Evolutionary conservation across 192 early-diverging fungal genomes (phyloP).

Genomic region (Backusella parvicylindrica): DNA sequence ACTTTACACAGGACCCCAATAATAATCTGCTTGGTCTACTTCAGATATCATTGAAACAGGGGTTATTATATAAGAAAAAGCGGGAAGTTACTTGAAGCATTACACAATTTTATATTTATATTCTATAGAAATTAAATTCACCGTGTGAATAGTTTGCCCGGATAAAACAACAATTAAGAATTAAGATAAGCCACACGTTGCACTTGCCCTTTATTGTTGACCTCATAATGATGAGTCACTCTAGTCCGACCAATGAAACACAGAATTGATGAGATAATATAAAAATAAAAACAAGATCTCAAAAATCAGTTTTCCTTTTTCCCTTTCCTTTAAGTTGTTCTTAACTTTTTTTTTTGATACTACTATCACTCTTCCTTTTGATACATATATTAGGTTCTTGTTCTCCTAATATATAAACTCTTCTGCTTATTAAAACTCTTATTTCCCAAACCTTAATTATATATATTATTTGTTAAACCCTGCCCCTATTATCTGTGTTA

Average conservation of each 20-base stretch:
- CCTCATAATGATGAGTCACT: slow-evolving; percentile 3
- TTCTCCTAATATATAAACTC: background rate
- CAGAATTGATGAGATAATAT: background rate
- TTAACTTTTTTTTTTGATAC: background rate
- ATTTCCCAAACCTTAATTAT: background rate
- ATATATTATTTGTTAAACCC: slow-evolving; percentile 4
- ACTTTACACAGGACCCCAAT: slow-evolving; percentile 20
- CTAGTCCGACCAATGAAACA: background rate
- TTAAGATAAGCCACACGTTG: background rate
- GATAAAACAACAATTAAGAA: background rate
- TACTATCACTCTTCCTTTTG: background rate
- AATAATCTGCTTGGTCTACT: slow-evolving; percentile 7
- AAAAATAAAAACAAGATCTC: background rate
- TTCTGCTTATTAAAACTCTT: background rate
- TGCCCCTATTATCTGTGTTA: background rate
- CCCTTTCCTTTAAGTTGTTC: background rate
- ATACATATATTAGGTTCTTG: background rate
- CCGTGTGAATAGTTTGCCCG: background rate
- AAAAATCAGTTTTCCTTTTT: background rate
- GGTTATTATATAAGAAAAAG: background rate
- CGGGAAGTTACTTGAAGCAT: background rate
- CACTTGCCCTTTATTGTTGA: background rate
- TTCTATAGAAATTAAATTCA: background rate
- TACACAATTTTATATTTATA: slow-evolving; percentile 2
- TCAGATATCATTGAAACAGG: background rate